A percentile compares a stretch with the other conserved stretches of the same genome.
phyloP scores from a whole-genome alignment of 2,329 filamentous ascomycete genomes.

The Fusarium tricinctum region DNA sequence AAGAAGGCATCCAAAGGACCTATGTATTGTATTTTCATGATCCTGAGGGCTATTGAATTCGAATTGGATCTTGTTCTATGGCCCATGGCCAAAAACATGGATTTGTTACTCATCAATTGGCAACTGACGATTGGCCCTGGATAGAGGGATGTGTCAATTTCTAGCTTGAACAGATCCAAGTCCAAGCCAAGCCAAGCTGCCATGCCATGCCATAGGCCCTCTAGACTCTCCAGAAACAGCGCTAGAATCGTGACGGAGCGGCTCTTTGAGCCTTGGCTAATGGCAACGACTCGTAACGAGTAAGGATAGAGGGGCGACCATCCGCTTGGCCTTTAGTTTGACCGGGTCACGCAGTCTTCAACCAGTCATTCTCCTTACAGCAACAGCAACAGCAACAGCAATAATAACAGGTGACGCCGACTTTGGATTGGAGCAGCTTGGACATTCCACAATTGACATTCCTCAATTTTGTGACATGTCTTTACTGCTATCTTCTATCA shows the following conservation, averaged over 20 bases:
- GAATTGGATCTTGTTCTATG: slow-evolving; percentile 10
- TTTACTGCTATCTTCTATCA: slow-evolving; percentile 19
- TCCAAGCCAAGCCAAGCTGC: not conserved
- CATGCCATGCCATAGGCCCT: not conserved
- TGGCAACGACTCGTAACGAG: slow-evolving; percentile 35
- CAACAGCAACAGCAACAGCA: no score
- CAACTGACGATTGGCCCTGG: not conserved
- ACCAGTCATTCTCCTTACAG: slow-evolving; percentile 43
- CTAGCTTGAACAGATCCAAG: not conserved
- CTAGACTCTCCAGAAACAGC: slow-evolving; percentile 32
- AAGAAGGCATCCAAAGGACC: no score
- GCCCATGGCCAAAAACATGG: slow-evolving; percentile 19
- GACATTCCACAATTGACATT: slow-evolving; percentile 38
- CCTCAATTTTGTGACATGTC: slow-evolving; percentile 15
- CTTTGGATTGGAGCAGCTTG: slow-evolving; percentile 35
- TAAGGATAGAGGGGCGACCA: slow-evolving; percentile 39
- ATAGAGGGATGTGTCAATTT: slow-evolving; percentile 44
- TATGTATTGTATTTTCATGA: slow-evolving; percentile 14
- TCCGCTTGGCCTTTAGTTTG: slow-evolving; percentile 41
- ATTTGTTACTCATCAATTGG: slow-evolving; percentile 29
- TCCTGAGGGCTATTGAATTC: slow-evolving; percentile 4
- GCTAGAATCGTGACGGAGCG: slow-evolving; percentile 51
- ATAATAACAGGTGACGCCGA: slow-evolving; percentile 35
- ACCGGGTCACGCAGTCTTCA: slow-evolving; percentile 42
- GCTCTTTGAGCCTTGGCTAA: slow-evolving; percentile 48